Evolutionary conservation across 768 basidiomycete species (phyloP), one percentile per base, ranked within the genome.

Genomic region (Mycena rosella): DNA sequence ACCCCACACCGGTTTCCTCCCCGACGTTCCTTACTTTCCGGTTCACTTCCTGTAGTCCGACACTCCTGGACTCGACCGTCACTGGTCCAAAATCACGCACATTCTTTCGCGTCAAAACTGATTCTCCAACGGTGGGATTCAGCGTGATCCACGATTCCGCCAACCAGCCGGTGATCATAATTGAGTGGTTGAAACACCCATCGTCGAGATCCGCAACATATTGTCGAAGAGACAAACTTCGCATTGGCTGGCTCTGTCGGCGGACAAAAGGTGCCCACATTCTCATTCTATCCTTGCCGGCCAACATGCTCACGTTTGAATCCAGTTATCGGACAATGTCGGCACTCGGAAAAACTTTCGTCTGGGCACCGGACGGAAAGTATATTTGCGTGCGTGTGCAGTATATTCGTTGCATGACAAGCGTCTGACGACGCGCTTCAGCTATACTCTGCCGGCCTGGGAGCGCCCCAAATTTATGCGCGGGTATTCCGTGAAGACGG

Each of bases 41-140:
- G 24, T 85, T 87, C 76, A 78, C 79, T 47, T 74, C 78, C 18
- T 76, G 81, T 24, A 80, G 76, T 51, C 74, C 78, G 11, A 82
- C 76, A n/a, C 73, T 87, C 15, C 73, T 87, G 47, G 79, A 86
- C 66, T 86, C 80, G 63, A 76, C 63, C 34, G 79, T 87, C 44
- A 57, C 81, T 40, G 85, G 85, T 0, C 81, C 86, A 9, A 77
- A 82, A 60, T 72, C 72, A 11, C 78, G 78, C 63, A 75, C 78
- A 14, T 80, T 77, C 49, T 85, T 84, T 66, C 78, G 77, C 51
- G 65, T 87, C 60, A 74, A 68, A 24, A 84, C 82, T n/a, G 78
- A 78, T 63, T 47, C 78, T 20, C 75, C 75, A 22, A 73, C 74
- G 10, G 78, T 78, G 7, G 78, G 76, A 4, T 77, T 77, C 20